These are phyloP conservation scores for Fraxinus velutina DNA, from an alignment of 305 asterid species.

Conservation along the genomic window DNA sequence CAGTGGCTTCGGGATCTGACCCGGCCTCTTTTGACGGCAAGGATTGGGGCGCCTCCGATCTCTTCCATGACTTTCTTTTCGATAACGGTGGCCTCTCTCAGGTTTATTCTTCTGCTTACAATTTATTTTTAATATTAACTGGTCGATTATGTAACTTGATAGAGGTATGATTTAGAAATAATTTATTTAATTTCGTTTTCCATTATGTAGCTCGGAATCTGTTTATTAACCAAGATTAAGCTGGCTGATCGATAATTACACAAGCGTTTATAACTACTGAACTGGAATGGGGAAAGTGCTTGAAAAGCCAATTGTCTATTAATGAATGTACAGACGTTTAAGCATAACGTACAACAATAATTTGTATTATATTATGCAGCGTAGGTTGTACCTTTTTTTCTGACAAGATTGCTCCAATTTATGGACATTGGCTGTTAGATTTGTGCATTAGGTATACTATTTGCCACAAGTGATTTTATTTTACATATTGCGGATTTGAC, in stretches of 20 bases:
- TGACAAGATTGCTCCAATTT: neutral
- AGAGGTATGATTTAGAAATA: neutral
- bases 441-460: neutral
- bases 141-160: neutral
- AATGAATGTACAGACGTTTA: neutral
- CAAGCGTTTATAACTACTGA: neutral
- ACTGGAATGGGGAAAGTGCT: neutral
- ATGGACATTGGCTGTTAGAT: neutral
- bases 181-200: neutral
- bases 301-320: neutral
- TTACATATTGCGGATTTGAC: neutral
- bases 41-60: constrained; percentile 78
- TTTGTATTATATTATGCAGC: neutral
- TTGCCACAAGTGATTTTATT: neutral
- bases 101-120: constrained; percentile 29
- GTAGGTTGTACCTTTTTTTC: neutral
- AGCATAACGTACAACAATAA: neutral
- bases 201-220: neutral
- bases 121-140: neutral
- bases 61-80: constrained; percentile 68
- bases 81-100: constrained; percentile 61
- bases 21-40: constrained; percentile 54
- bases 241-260: neutral
- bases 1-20: constrained; percentile 46
- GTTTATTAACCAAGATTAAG: neutral